These are phyloP conservation scores for Haplosporangium sp. DNA, from an alignment of 371 early-diverging fungal genomes.

Conservation along the genomic window DNA sequence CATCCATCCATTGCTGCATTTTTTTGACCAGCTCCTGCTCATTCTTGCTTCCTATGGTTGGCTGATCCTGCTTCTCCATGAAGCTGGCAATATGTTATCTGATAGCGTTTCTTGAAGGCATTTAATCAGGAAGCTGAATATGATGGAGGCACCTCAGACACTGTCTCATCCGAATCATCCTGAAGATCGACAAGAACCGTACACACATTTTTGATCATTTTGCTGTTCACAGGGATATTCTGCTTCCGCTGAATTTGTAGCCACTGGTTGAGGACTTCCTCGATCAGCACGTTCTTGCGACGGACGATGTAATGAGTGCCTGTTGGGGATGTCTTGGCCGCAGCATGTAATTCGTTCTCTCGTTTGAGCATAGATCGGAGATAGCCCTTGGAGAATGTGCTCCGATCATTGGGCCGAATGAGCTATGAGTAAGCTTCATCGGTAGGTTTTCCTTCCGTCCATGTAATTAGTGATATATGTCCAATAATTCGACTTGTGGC, in stretches of 20 bases:
- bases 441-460: neutral
- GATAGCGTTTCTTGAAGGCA: slow-evolving; percentile 12
- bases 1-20: neutral
- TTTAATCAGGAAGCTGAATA: slow-evolving; percentile 16
- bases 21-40: neutral
- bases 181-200: neutral
- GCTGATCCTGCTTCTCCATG: slow-evolving; percentile 21
- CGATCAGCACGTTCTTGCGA: neutral
- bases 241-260: slow-evolving; percentile 6
- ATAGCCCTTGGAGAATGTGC: neutral
- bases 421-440: neutral
- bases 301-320: slow-evolving; percentile 6
- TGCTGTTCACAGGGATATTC: neutral
- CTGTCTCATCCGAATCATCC: slow-evolving; percentile 1
- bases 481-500: neutral
- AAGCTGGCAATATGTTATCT: slow-evolving; percentile 13
- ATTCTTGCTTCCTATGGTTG: slow-evolving; percentile 6
- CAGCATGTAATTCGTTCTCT: neutral
- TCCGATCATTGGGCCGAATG: slow-evolving; percentile 2
- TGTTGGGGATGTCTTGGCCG: neutral
- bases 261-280: slow-evolving; percentile 2
- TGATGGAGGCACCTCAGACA: no score
- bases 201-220: neutral
- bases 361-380: neutral
- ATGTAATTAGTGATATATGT: slow-evolving; percentile 1